phyloP scores from a whole-genome alignment of 2,329 filamentous ascomycete genomes.

The Chrysoporthe cubensis region DNA sequence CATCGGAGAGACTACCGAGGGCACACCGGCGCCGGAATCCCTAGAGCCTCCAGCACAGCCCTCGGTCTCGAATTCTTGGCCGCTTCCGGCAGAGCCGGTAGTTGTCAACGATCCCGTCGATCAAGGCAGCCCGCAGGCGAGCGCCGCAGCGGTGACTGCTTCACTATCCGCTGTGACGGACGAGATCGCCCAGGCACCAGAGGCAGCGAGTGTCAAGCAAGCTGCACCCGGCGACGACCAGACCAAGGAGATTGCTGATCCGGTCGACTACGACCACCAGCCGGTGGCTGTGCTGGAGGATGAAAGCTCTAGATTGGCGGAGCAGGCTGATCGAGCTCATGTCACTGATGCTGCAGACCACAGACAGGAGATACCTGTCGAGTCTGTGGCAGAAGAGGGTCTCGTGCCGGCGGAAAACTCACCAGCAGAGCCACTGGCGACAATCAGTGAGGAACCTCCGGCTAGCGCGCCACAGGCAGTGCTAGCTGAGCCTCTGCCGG shows the following conservation, averaged over 20 bases:
- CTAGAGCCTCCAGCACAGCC: background rate
- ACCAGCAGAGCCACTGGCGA: conserved; percentile 2
- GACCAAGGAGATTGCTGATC: background rate
- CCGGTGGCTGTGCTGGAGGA: background rate
- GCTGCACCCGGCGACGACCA: background rate
- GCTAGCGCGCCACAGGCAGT: background rate
- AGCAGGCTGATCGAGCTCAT: background rate
- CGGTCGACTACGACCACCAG: background rate
- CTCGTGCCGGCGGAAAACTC: background rate
- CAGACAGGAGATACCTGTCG: background rate
- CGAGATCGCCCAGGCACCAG: background rate
- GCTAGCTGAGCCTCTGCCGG: background rate
- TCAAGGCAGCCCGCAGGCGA: background rate
- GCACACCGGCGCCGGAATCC: background rate
- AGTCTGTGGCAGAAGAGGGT: background rate
- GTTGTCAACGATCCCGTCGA: background rate
- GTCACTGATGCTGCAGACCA: background rate
- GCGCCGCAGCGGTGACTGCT: background rate
- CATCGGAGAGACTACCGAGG: background rate
- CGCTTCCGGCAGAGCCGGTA: background rate
- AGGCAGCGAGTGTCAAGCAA: background rate
- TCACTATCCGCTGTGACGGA: background rate
- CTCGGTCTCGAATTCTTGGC: background rate
- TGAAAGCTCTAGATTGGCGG: background rate
- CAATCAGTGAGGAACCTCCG: conserved; percentile 11